Conservation (phyloP, 345 rosid species). For the Lepidium aucheri region DNA sequence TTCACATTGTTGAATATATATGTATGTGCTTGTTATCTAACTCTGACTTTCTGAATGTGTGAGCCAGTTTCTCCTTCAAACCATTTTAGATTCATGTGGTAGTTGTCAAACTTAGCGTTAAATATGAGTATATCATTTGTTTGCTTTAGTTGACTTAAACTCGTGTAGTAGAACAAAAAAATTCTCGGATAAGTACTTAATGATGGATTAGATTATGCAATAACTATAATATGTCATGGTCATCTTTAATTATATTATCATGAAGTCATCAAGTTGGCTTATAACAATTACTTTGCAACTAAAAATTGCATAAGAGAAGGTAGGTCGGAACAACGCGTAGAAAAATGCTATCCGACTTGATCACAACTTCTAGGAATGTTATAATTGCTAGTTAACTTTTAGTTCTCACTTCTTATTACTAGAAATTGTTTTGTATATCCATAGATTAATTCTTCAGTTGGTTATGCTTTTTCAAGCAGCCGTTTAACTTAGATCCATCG, state of each 20-base stretch:
- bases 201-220: not conserved
- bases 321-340: too few species aligned
- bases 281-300: not conserved
- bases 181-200: too few species aligned
- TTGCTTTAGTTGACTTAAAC: not conserved
- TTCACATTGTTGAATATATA: not conserved
- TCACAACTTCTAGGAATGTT: not conserved
- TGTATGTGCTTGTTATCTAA: not conserved
- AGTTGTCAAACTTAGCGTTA: too few species aligned
- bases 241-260: not conserved
- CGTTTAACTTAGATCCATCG: conserved; percentile 25
- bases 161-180: not conserved
- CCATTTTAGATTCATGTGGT: not conserved
- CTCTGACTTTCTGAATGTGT: not conserved
- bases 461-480: conserved; percentile 38
- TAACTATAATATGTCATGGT: not conserved
- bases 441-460: conserved; percentile 7
- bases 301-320: too few species aligned
- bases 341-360: too few species aligned
- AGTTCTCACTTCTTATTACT: not conserved
- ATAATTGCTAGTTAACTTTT: not conserved
- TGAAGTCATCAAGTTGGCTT: not conserved
- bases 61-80: not conserved
- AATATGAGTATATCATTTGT: not conserved
- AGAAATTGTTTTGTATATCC: not conserved